Evolutionary conservation across 495 filamentous ascomycete genomes (phyloP), one percentile per base, ranked within the genome.

Genomic region (Pseudevernia furfuracea): DNA sequence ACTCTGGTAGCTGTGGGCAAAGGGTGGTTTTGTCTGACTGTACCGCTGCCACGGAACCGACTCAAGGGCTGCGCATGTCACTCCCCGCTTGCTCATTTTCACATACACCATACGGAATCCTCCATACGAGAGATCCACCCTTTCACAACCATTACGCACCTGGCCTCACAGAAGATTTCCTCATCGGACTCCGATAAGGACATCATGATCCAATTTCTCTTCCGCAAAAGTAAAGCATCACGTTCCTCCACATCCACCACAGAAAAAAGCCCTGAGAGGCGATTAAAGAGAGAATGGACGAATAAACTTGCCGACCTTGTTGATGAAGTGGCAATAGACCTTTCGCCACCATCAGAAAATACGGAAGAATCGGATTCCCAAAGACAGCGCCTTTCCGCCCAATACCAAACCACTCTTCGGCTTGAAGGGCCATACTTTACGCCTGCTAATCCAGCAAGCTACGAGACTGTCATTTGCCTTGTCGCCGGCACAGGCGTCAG

Each of bases 371-470:
- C 32, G 38, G 36, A 63, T 38, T 7, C 2, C 36, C 48, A 49
- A 55, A 55, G 23, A 28, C 43, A 17, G 15, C 58, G 28, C 37
- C 41, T 25, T 25, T 44, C 61, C 1, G 23, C 21, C n/a, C 46
- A 30, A 17, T 32, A 60, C 62, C 56, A 66, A 46, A 61, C 58
- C 44, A 57, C 63, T n/a, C 71, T 74, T n/a, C 66, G 72, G 19
- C 72, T 74, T 19, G 73, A 75, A 69, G 73, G 73, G 1, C 73
- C 73, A 17, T 75, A 74, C 65, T 75, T 74, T 67, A 68, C 73
- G 17, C 72, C 72, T 7, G 72, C 72, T 8, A 68, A 74, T 41
- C 73, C 73, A 23, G 38, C 62, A 23, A 52, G 64, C 43, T 75
- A 73, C 57, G 39, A 69, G 21, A 71, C 67, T 9, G 72, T 71